Conservation (phyloP, 2,329 filamentous ascomycete genomes). For the Orbilia ellipsospora region DNA sequence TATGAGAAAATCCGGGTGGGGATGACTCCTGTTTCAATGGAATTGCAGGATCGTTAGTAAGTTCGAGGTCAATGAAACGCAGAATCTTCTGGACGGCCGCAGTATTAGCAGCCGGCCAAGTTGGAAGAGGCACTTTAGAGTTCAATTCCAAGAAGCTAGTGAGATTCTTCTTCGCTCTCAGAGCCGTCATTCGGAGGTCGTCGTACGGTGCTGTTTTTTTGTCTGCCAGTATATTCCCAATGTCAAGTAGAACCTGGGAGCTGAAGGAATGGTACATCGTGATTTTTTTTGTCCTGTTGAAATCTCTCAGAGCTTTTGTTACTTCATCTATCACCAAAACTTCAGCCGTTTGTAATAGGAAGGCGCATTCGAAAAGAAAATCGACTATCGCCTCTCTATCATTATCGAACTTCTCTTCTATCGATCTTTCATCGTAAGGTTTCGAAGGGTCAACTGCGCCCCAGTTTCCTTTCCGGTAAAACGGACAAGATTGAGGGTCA, state of each 20-base stretch:
- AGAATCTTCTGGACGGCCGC: too few species aligned
- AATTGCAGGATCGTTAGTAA: too few species aligned
- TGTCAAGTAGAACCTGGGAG: constrained; percentile 15
- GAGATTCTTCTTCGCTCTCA: constrained; percentile 19
- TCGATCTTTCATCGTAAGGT: background rate
- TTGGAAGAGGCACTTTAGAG: background rate
- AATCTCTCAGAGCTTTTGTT: too few species aligned
- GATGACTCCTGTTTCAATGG: too few species aligned
- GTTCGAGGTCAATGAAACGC: too few species aligned
- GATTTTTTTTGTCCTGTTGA: too few species aligned
- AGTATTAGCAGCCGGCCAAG: too few species aligned
- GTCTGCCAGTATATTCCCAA: constrained; percentile 1
- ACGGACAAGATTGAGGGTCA: constrained; percentile 23
- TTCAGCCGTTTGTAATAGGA: too few species aligned
- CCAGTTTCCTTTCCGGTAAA: constrained; percentile 24
- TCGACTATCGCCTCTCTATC: too few species aligned
- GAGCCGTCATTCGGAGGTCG: constrained; percentile 12
- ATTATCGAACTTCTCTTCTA: background rate
- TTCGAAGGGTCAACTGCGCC: background rate
- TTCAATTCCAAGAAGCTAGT: background rate
- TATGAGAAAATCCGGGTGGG: background rate
- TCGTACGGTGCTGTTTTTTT: constrained; percentile 13
- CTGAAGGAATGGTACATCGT: too few species aligned
- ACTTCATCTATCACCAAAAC: too few species aligned
- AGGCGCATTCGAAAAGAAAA: too few species aligned